phyloP scores from a whole-genome alignment of 352 stramenopile species.

The Phytopythium aichiense region DNA sequence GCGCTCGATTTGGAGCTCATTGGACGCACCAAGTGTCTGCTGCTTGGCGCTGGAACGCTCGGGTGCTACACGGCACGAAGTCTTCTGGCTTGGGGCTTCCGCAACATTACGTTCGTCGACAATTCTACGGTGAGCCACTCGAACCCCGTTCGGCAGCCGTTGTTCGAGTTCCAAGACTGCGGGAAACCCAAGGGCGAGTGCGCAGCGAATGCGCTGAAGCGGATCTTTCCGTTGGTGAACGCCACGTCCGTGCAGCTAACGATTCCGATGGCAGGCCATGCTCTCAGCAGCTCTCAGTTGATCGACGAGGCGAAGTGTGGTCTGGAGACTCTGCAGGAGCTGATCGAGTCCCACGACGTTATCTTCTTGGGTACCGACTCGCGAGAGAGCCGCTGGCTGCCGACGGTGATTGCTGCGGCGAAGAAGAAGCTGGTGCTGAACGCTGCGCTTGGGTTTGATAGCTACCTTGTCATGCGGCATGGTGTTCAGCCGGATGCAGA shows the following conservation, averaged over 20 bases:
- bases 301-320: conserved; percentile 59
- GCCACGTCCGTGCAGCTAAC: conserved; percentile 86
- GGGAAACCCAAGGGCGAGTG: conserved; percentile 93
- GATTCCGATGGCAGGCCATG: conserved; percentile 99
- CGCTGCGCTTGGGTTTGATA: conserved; percentile 91
- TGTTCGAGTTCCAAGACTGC: conserved; percentile 96
- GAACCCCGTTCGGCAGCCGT: conserved; percentile 96
- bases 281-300: conserved; percentile 55
- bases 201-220: conserved; percentile 89
- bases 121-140: conserved; percentile 97
- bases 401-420: conserved; percentile 92
- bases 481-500: conserved; percentile 42
- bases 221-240: conserved; percentile 93
- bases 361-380: conserved; percentile 98
- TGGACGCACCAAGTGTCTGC: conserved; percentile 89
- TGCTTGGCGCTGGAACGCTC: conserved; percentile 96
- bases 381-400: conserved; percentile 97
- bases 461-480: conserved; percentile 98
- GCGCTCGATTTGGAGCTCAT: conserved; percentile 91
- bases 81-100: conserved; percentile 96
- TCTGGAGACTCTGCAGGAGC: conserved; percentile 76
- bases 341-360: conserved; percentile 94
- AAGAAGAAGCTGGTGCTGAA: conserved; percentile 91
- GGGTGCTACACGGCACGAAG: conserved; percentile 95
- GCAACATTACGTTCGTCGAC: conserved; percentile 97